A percentile compares a stretch with the other conserved stretches of the same genome.
Conservation (phyloP, 192 early-diverging fungal species). For the Coemansia reversa region DNA sequence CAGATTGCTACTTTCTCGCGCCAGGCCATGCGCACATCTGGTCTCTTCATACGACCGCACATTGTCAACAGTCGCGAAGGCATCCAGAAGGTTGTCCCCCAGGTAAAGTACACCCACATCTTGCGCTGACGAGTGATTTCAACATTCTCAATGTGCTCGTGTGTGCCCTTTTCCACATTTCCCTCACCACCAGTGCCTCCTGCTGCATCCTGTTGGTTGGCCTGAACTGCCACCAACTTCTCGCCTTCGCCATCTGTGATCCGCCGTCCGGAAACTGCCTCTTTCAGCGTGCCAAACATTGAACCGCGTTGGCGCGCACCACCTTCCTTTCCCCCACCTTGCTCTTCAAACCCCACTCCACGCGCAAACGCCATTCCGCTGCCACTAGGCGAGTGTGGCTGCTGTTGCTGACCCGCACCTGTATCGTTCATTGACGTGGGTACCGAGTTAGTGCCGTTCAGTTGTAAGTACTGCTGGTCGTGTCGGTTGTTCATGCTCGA, state of each 20-base stretch:
- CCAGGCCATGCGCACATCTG: slow-evolving; percentile 95
- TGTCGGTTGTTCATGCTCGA: slow-evolving; percentile 20
- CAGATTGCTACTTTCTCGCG: slow-evolving; percentile 89
- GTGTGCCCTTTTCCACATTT: slow-evolving; percentile 43
- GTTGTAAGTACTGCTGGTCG: slow-evolving; percentile 34
- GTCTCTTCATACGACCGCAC: slow-evolving; percentile 73
- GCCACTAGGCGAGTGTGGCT: slow-evolving; percentile 15
- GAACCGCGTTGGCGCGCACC: slow-evolving; percentile 13
- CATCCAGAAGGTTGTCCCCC: slow-evolving; percentile 37
- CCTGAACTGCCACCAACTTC: slow-evolving; percentile 6
- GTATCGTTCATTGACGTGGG: slow-evolving; percentile 21
- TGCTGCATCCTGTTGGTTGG: slow-evolving; percentile 4
- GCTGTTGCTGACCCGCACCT: slow-evolving; percentile 6
- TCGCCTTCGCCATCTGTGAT: slow-evolving; percentile 2
- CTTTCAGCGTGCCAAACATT: slow-evolving; percentile 31
- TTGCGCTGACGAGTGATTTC: slow-evolving; percentile 31
- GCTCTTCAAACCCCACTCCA: slow-evolving; percentile 45
- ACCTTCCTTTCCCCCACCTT: slow-evolving; percentile 4
- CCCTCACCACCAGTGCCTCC: slow-evolving; percentile 49
- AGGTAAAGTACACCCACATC: slow-evolving; percentile 39
- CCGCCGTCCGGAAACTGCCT: slow-evolving; percentile 13
- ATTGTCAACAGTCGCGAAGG: slow-evolving; percentile 28
- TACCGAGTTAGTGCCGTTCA: slow-evolving; percentile 23
- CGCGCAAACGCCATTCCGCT: slow-evolving; percentile 31
- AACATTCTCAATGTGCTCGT: slow-evolving; percentile 46